A percentile compares a stretch with the other conserved stretches of the same genome.
These are phyloP conservation scores for Aphanocladium album DNA, from an alignment of 2,329 filamentous ascomycete species.

Conservation along the genomic window DNA sequence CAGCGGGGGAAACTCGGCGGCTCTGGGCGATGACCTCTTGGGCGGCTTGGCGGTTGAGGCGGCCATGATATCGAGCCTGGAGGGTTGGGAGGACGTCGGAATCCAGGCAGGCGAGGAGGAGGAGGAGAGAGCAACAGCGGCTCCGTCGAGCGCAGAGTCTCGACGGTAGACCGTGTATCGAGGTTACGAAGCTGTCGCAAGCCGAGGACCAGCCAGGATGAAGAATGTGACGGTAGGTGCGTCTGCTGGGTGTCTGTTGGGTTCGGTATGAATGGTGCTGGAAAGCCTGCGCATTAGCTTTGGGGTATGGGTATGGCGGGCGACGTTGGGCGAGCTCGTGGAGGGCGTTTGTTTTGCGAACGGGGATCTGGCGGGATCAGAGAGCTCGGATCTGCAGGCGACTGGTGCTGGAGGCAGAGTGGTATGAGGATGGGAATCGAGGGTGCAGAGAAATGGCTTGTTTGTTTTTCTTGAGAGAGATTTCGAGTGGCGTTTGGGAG, in stretches of 20 bases:
- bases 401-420: too few species aligned
- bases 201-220: neutral
- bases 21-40: constrained; percentile 6
- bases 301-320: neutral
- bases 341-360: neutral
- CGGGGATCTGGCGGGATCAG: neutral
- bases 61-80: neutral
- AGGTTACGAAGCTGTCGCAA: neutral
- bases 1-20: neutral
- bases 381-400: neutral
- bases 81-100: neutral
- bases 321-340: neutral
- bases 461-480: too few species aligned
- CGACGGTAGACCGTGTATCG: constrained; percentile 10
- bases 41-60: neutral
- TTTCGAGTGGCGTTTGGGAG: too few species aligned
- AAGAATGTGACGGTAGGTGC: neutral
- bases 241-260: neutral
- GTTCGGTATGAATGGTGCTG: neutral
- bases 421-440: too few species aligned
- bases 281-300: neutral
- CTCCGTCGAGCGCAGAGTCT: constrained; percentile 11
- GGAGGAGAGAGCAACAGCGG: neutral
- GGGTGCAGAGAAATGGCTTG: too few species aligned
- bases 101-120: neutral